phyloP scores from a whole-genome alignment of 768 basidiomycete genomes.

The Cytidiella melzeri region DNA sequence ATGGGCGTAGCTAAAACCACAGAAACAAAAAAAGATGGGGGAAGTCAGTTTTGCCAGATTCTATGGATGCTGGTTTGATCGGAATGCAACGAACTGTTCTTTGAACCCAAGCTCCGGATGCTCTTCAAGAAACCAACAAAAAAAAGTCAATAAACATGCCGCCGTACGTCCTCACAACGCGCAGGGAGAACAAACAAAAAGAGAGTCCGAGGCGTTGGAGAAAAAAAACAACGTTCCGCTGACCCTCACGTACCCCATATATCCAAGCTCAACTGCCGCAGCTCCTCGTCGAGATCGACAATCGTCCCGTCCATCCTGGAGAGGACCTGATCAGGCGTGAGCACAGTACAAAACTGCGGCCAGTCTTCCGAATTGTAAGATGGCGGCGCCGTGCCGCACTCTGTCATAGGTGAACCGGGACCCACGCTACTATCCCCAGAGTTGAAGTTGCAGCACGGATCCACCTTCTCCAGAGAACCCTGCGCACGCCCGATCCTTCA shows the following conservation, averaged over 20 bases:
- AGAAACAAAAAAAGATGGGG: too few species aligned
- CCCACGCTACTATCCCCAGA: too few species aligned
- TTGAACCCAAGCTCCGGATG: conserved; percentile 35
- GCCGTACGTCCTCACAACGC: too few species aligned
- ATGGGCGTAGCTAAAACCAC: conserved; percentile 78
- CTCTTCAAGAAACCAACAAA: conserved; percentile 9
- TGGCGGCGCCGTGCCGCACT: conserved; percentile 12
- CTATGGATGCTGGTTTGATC: too few species aligned
- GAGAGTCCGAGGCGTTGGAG: not conserved
- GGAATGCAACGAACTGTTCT: conserved; percentile 47
- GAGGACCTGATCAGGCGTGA: too few species aligned
- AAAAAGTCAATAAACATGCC: not conserved
- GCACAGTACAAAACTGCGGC: too few species aligned
- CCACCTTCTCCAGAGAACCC: too few species aligned
- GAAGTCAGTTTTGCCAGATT: too few species aligned
- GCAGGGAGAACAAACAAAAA: too few species aligned
- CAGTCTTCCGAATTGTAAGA: conserved; percentile 16
- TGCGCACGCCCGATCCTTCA: too few species aligned
- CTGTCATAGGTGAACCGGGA: too few species aligned
- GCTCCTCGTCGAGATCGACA: conserved; percentile 41
- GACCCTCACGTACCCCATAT: conserved; percentile 55
- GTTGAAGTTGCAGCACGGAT: too few species aligned
- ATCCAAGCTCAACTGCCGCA: conserved; percentile 60
- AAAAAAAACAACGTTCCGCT: not conserved
- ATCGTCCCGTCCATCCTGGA: conserved; percentile 49